Evolutionary conservation across 257 asterid genomes (phyloP), one percentile per base, ranked within the genome.

Genomic region (Agastache rugosa): DNA sequence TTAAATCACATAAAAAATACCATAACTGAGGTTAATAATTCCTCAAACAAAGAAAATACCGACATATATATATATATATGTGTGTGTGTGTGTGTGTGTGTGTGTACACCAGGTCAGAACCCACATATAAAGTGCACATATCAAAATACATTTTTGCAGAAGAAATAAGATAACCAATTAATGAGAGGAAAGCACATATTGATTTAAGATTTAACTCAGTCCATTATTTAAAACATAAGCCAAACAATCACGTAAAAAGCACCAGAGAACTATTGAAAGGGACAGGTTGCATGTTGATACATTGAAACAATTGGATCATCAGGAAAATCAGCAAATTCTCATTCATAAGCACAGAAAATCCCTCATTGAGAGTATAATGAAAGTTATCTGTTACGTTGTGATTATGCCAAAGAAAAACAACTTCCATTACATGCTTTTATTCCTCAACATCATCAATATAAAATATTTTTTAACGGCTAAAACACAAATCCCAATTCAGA

Each of bases 61-160:
- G 1, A 41, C 16, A 34, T 23, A 59, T 23, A 12, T 47, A 19
- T 22, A 31, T 31, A n/a, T n/a, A n/a, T n/a, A n/a, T n/a, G n/a
- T n/a, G n/a, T n/a, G n/a, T n/a, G n/a, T n/a, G n/a, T n/a, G n/a
- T n/a, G n/a, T n/a, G n/a, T n/a, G n/a, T n/a, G n/a, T n/a, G n/a
- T n/a, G n/a, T n/a, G n/a, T n/a, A n/a, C n/a, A 22, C 50, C 64
- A 75, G 58, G 59, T 59, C 17, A 19, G 9, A 58, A 47, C 22
- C 62, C 63, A 59, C 60, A 41, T 58, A n/a, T 53, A 15, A 35
- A 75, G 47, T 54, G 60, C 20, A 47, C 39, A 69, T 63, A 22
- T 10, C 14, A 51, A 50, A 45, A 29, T 68, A 12, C 73, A 35
- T 23, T 55, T 37, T 75, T 16, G 6, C 37, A 75, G 53, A 22